Evolutionary conservation across 2,329 filamentous ascomycete genomes (phyloP).

Genomic region (Bipolaris zeicola): DNA sequence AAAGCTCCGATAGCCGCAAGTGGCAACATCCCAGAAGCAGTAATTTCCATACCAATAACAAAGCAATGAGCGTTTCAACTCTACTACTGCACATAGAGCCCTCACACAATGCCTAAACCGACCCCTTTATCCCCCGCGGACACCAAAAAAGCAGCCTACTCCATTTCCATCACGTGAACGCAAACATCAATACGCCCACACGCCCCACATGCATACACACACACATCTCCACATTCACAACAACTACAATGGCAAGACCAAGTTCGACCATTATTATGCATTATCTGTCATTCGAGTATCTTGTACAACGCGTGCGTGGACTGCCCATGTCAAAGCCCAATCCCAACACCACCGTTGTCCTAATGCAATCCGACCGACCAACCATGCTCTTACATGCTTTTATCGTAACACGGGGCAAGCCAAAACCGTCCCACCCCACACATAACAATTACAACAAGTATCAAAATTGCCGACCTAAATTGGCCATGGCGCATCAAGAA

Average conservation of each 20-base stretch:
- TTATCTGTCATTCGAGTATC: slow-evolving; percentile 14
- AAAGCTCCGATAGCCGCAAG: not conserved
- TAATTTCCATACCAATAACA: not conserved
- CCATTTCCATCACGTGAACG: not conserved
- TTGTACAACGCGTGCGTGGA: slow-evolving; percentile 2
- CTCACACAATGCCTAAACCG: not conserved
- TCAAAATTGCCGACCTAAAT: slow-evolving; percentile 14
- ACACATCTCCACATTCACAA: too few species aligned
- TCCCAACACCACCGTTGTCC: slow-evolving; percentile 18
- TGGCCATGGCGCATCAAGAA: slow-evolving; percentile 9
- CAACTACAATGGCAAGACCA: not conserved
- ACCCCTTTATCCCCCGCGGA: not conserved
- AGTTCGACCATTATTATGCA: slow-evolving; percentile 15
- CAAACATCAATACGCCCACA: too few species aligned
- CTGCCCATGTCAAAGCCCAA: slow-evolving; percentile 14
- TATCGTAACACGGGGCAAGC: slow-evolving; percentile 26
- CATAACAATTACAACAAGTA: slow-evolving; percentile 31
- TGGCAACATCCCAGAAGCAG: not conserved
- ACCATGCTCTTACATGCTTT: slow-evolving; percentile 28
- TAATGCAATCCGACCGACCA: slow-evolving; percentile 18
- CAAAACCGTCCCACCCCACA: slow-evolving; percentile 17
- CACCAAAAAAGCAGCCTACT: not conserved
- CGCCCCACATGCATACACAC: too few species aligned
- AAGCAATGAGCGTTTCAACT: not conserved
- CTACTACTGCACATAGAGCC: too few species aligned